These are phyloP conservation scores for Lomentospora prolificans DNA, from an alignment of 2,329 filamentous ascomycete genomes.

Conservation along the genomic window DNA sequence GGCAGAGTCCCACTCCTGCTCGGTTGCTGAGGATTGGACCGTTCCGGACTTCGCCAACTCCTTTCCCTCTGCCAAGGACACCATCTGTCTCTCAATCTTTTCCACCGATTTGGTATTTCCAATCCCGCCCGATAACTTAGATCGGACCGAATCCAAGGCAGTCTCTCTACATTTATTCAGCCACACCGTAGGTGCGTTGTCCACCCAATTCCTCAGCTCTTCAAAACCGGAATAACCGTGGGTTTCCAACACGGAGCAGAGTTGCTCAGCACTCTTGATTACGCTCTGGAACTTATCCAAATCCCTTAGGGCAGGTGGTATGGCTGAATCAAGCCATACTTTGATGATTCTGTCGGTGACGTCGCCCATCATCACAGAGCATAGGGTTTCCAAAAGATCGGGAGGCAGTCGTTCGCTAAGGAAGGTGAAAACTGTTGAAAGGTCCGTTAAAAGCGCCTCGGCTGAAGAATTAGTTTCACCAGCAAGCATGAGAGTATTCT, in stretches of 20 bases:
- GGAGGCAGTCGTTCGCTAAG: slow-evolving; percentile 41
- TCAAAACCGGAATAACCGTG: slow-evolving; percentile 53
- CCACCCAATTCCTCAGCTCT: slow-evolving; percentile 69
- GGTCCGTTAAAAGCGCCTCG: slow-evolving; percentile 41
- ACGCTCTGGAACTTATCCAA: slow-evolving; percentile 63
- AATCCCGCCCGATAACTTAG: slow-evolving; percentile 50
- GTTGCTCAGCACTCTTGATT: slow-evolving; percentile 52
- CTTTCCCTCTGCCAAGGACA: slow-evolving; percentile 58
- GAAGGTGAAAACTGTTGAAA: slow-evolving; percentile 41
- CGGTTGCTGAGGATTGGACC: slow-evolving; percentile 31
- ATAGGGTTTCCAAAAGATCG: slow-evolving; percentile 50
- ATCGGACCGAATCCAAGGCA: slow-evolving; percentile 65
- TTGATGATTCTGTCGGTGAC: slow-evolving; percentile 59
- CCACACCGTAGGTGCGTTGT: slow-evolving; percentile 74
- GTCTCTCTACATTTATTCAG: slow-evolving; percentile 72
- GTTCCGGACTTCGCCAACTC: slow-evolving; percentile 48
- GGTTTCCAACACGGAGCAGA: slow-evolving; percentile 53
- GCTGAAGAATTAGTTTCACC: slow-evolving; percentile 35
- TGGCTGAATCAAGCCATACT: slow-evolving; percentile 63
- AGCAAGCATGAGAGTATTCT: slow-evolving; percentile 33
- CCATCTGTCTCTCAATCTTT: slow-evolving; percentile 43
- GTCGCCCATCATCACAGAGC: slow-evolving; percentile 58
- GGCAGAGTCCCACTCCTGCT: slow-evolving; percentile 64
- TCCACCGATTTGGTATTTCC: not conserved
- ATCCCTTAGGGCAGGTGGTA: slow-evolving; percentile 64